Conservation (phyloP, 139 green algal species). For the Chlorella sp. region DNA sequence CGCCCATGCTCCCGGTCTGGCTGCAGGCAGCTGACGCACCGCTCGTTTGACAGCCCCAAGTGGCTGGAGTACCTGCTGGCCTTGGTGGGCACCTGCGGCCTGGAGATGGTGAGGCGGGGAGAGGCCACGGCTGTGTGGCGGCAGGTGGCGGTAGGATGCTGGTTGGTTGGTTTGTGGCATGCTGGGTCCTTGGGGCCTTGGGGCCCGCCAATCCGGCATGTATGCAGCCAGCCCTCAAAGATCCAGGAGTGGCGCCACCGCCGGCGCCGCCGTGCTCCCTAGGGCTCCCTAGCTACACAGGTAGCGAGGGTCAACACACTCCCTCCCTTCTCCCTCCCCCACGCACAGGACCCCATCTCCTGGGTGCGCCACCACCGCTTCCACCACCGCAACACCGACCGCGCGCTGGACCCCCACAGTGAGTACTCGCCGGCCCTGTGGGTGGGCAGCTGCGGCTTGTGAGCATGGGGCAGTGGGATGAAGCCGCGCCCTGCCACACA, state of each 20-base stretch:
- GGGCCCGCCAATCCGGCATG: too few relatives aligned
- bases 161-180: too few relatives aligned
- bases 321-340: neutral
- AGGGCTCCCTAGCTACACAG: too few relatives aligned
- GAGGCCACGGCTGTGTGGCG: too few relatives aligned
- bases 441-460: too few relatives aligned
- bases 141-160: too few relatives aligned
- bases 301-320: too few relatives aligned
- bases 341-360: constrained; percentile 91
- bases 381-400: constrained; percentile 97
- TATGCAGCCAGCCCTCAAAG: too few relatives aligned
- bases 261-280: too few relatives aligned
- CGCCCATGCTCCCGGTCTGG: neutral
- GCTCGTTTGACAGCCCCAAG: constrained; percentile 91
- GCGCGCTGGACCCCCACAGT: constrained; percentile 94
- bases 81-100: constrained; percentile 44
- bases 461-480: too few relatives aligned
- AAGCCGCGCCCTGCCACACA: neutral
- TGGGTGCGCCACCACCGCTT: constrained; percentile 90
- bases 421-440: neutral
- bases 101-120: neutral
- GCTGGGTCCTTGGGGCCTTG: too few relatives aligned
- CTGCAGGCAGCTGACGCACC: constrained; percentile 83
- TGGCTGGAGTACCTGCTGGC: constrained; percentile 97
- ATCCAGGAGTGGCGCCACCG: too few relatives aligned